Evolutionary conservation across 2,329 filamentous ascomycete genomes (phyloP).

Genomic region (Colletotrichum simmondsii): DNA sequence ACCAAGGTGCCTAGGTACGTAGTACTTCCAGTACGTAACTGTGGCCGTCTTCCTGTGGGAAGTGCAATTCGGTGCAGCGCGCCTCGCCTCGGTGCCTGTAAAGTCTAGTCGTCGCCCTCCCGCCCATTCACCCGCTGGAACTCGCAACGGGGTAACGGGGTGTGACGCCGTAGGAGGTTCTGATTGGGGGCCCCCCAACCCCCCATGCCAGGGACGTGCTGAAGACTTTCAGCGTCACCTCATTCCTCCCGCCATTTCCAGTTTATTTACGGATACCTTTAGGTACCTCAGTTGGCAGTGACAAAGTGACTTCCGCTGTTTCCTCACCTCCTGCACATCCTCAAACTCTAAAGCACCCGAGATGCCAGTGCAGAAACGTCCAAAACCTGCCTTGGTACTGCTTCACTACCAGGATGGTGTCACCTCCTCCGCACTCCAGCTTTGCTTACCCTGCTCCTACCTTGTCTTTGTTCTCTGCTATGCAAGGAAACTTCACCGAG

Average conservation of each 20-base stretch:
- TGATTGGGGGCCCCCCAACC: slow-evolving; percentile 15
- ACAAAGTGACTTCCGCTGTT: slow-evolving; percentile 6
- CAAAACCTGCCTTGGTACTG: not conserved
- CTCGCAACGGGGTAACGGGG: not conserved
- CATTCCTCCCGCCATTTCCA: not conserved
- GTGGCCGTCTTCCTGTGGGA: too few relatives aligned
- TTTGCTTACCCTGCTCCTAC: not conserved
- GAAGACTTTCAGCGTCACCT: slow-evolving; percentile 10
- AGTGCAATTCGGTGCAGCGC: slow-evolving; percentile 6
- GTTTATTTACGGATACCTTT: not conserved
- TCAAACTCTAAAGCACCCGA: slow-evolving; percentile 30
- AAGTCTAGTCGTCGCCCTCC: slow-evolving; percentile 22
- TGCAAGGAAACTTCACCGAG: not conserved
- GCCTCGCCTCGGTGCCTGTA: not conserved
- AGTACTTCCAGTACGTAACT: too few relatives aligned
- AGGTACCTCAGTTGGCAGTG: not conserved
- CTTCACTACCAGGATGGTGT: not conserved
- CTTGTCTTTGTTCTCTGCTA: not conserved
- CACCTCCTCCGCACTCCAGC: not conserved
- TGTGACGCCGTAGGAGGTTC: slow-evolving; percentile 21
- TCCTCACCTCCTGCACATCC: slow-evolving; percentile 10
- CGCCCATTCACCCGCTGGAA: slow-evolving; percentile 19
- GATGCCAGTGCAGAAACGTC: slow-evolving; percentile 14
- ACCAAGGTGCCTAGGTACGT: not conserved
- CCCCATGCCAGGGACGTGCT: slow-evolving; percentile 16